Evolutionary conservation across 2,329 filamentous ascomycete species (phyloP).

Genomic region (Paraconiothyrium sp.): DNA sequence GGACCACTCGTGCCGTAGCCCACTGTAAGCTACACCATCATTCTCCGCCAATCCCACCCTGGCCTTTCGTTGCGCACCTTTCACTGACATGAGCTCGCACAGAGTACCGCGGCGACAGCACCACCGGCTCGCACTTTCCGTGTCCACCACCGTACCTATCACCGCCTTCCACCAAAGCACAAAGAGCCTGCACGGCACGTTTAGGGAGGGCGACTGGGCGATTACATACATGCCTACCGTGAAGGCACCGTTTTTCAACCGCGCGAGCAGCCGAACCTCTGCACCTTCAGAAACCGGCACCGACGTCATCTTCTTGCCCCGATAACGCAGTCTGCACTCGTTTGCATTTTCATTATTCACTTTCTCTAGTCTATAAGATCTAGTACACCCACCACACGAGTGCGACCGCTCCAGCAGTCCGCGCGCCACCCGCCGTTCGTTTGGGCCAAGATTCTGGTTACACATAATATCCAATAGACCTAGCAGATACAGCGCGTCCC

Average conservation of each 20-base stretch:
- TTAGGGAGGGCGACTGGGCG: constrained; percentile 60
- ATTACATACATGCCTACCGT: constrained; percentile 57
- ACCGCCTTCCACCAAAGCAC: background rate
- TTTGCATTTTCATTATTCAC: constrained; percentile 19
- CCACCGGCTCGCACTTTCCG: constrained; percentile 12
- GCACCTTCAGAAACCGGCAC: constrained; percentile 33
- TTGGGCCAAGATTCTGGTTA: background rate
- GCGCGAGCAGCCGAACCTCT: constrained; percentile 27
- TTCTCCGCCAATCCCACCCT: constrained; percentile 7
- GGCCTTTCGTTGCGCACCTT: background rate
- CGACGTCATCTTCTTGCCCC: constrained; percentile 37
- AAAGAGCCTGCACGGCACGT: constrained; percentile 31
- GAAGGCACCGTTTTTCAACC: constrained; percentile 26
- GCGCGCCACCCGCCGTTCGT: background rate
- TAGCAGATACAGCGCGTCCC: constrained; percentile 21
- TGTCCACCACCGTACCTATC: background rate
- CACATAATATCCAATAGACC: constrained; percentile 13
- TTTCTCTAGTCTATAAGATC: constrained; percentile 1
- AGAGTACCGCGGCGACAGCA: background rate
- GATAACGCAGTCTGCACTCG: constrained; percentile 27
- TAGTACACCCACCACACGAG: constrained; percentile 8
- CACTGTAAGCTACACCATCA: constrained; percentile 20
- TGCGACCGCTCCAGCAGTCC: constrained; percentile 2
- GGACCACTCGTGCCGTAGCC: constrained; percentile 3
- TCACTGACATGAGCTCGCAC: background rate